A percentile compares a stretch with the other conserved stretches of the same genome.
Conservation (phyloP, 768 basidiomycete genomes). For the Termitomyces sp. region DNA sequence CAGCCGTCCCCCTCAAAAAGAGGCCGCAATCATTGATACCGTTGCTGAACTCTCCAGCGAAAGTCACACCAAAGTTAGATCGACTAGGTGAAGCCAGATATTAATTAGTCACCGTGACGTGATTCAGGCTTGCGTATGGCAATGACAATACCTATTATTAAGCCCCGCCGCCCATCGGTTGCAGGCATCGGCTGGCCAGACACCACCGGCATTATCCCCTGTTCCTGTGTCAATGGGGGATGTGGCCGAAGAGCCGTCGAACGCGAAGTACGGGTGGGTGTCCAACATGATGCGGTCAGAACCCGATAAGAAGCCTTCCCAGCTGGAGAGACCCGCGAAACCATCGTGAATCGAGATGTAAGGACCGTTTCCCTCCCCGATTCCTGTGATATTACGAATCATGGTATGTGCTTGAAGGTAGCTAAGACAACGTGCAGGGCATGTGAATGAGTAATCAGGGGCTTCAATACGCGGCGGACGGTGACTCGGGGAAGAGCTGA, state of each 20-base stretch:
- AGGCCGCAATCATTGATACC: conserved; percentile 57
- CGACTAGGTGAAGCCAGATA: conserved; percentile 11
- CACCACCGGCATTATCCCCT: conserved; percentile 31
- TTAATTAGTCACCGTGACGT: conserved; percentile 7
- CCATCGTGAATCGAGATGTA: conserved; percentile 47
- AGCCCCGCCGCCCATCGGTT: conserved; percentile 41
- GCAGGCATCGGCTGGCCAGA: conserved; percentile 46
- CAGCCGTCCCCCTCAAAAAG: conserved; percentile 16
- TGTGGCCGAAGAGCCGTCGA: conserved; percentile 35
- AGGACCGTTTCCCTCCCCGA: conserved; percentile 64
- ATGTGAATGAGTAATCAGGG: background rate
- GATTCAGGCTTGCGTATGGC: background rate
- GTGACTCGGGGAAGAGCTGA: conserved; percentile 30
- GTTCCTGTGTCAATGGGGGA: conserved; percentile 26
- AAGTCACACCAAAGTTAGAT: conserved; percentile 55
- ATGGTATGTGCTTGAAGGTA: conserved; percentile 56
- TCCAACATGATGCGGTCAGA: conserved; percentile 39
- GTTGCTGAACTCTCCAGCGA: conserved; percentile 72
- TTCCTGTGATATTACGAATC: conserved; percentile 70
- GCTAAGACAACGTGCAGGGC: conserved; percentile 27
- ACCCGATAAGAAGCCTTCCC: conserved; percentile 32
- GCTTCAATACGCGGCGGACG: conserved; percentile 4
- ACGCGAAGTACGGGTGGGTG: conserved; percentile 44
- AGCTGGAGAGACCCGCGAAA: conserved; percentile 39
- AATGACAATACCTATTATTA: conserved; percentile 20